Conservation (phyloP, 257 asterid genomes). For the Capsicum chinense region DNA sequence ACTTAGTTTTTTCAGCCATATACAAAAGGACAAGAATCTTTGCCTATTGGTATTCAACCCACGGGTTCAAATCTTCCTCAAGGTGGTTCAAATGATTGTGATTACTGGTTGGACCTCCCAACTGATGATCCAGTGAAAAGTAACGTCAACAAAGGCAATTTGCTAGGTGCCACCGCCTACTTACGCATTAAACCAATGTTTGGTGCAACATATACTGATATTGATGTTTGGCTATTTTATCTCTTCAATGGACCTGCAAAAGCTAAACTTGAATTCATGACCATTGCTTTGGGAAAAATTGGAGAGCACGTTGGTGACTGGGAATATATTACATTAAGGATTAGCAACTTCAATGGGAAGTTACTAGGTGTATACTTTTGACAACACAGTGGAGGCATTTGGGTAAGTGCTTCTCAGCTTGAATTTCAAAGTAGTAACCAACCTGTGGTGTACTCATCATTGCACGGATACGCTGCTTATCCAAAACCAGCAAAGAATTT, state of each 20-base stretch:
- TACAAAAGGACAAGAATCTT: slow-evolving; percentile 34
- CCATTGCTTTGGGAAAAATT: slow-evolving; percentile 37
- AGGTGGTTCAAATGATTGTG: slow-evolving; percentile 38
- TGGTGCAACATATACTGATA: slow-evolving; percentile 43
- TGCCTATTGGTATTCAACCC: slow-evolving; percentile 25
- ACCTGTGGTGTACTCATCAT: slow-evolving; percentile 41
- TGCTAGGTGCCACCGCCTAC: slow-evolving; percentile 35
- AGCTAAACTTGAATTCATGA: slow-evolving; percentile 38
- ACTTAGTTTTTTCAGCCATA: slow-evolving; percentile 42
- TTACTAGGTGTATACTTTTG: slow-evolving; percentile 40
- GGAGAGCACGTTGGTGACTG: slow-evolving; percentile 53
- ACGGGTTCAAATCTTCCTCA: slow-evolving; percentile 47
- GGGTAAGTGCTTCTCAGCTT: slow-evolving; percentile 41
- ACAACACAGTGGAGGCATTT: slow-evolving; percentile 45
- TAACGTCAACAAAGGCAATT: slow-evolving; percentile 42
- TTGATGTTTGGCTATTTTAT: slow-evolving; percentile 45
- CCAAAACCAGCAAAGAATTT: slow-evolving; percentile 33
- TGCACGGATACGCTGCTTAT: slow-evolving; percentile 47
- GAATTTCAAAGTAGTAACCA: slow-evolving; percentile 41
- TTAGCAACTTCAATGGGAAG: slow-evolving; percentile 43
- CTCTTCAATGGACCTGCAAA: slow-evolving; percentile 48
- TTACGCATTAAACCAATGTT: slow-evolving; percentile 45
- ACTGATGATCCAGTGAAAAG: slow-evolving; percentile 22
- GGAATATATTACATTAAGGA: slow-evolving; percentile 50
- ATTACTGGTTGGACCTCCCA: slow-evolving; percentile 49